Percentiles rank a stretch among this genome's conserved stretches.
These are phyloP conservation scores for Microbotryum scabiosae DNA, from an alignment of 1,284 basidiomycete genomes.

Conservation along the genomic window DNA sequence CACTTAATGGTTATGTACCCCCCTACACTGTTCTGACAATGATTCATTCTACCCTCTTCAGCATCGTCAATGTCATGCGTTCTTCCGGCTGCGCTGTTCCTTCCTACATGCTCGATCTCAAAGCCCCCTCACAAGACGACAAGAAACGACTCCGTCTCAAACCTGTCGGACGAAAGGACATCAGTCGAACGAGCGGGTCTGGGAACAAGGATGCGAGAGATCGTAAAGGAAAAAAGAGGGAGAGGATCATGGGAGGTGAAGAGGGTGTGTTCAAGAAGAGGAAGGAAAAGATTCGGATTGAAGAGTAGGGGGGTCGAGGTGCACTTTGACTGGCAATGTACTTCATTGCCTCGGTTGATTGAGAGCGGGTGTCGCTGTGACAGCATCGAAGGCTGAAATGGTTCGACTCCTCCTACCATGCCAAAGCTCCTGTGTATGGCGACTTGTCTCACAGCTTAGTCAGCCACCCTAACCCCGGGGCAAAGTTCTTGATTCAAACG, in stretches of 20 bases:
- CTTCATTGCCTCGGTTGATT: too few relatives aligned
- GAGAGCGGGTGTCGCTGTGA: too few relatives aligned
- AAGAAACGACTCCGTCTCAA: slow-evolving; percentile 70
- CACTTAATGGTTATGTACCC: slow-evolving; percentile 27
- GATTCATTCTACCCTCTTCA: slow-evolving; percentile 41
- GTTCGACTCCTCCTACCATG: too few relatives aligned
- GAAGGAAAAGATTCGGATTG: slow-evolving; percentile 50
- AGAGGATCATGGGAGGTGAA: slow-evolving; percentile 49
- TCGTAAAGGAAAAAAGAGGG: slow-evolving; percentile 6
- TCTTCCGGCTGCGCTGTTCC: slow-evolving; percentile 82
- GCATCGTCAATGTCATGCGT: slow-evolving; percentile 88
- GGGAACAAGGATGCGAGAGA: background rate
- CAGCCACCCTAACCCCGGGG: too few relatives aligned
- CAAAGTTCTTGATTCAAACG: too few relatives aligned
- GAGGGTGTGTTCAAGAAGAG: slow-evolving; percentile 52
- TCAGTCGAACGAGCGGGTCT: slow-evolving; percentile 21
- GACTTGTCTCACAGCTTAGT: too few relatives aligned
- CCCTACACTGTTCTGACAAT: too few relatives aligned
- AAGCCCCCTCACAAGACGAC: slow-evolving; percentile 58
- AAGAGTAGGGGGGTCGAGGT: too few relatives aligned
- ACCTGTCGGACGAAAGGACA: slow-evolving; percentile 55
- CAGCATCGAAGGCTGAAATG: too few relatives aligned
- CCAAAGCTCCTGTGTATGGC: too few relatives aligned
- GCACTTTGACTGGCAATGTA: too few relatives aligned
- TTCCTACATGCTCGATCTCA: slow-evolving; percentile 75